A percentile compares a stretch with the other conserved stretches of the same genome.
Conservation (phyloP, 2,329 filamentous ascomycete genomes). For the Fusarium temperatum region DNA sequence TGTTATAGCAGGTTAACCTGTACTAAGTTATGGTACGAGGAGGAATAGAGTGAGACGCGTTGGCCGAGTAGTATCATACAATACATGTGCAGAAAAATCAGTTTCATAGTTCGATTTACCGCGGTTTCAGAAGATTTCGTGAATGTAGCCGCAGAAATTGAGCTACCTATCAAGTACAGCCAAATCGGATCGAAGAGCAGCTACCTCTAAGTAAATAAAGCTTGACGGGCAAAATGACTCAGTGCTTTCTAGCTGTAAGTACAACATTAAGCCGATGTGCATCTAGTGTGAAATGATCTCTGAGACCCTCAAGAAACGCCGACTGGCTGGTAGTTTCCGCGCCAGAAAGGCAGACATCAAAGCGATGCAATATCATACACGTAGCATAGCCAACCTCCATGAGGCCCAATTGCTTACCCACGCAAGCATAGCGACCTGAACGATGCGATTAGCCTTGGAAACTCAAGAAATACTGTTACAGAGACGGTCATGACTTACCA, state of each 20-base stretch:
- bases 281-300: background rate
- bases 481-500: accelerated
- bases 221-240: accelerated
- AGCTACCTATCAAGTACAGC: background rate
- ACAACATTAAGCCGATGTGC: accelerated
- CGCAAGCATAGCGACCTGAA: background rate
- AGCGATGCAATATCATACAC: background rate
- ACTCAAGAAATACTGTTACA: accelerated
- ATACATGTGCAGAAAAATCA: accelerated
- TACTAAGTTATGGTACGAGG: background rate
- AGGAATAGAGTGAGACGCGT: accelerated
- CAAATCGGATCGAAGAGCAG: accelerated
- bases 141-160: background rate
- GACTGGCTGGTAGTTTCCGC: accelerated
- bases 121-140: no score
- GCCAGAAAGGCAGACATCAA: accelerated
- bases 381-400: background rate
- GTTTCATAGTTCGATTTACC: accelerated
- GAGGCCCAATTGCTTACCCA: background rate
- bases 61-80: background rate
- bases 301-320: accelerated
- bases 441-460: accelerated
- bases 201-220: no score
- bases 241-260: background rate
- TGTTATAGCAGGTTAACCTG: background rate